These are phyloP conservation scores for Teratosphaeriaceae sp. DNA, from an alignment of 2,329 filamentous ascomycete species.

Conservation along the genomic window DNA sequence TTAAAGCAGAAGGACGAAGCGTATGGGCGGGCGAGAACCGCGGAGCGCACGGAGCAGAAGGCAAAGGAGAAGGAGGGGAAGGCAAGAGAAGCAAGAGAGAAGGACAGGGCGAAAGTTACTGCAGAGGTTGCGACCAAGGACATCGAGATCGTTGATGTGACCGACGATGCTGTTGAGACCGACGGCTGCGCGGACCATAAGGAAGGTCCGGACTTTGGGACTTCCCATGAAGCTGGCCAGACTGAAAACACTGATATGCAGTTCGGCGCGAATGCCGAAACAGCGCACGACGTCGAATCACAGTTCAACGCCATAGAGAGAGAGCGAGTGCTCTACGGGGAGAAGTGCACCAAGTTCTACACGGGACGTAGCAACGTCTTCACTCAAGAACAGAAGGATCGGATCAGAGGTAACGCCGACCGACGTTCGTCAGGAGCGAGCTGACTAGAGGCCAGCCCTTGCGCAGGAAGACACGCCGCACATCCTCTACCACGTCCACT, in stretches of 20 bases:
- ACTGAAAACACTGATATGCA: too few species aligned
- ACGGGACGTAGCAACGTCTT: neutral
- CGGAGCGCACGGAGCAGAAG: too few species aligned
- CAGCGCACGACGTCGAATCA: neutral
- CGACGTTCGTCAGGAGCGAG: neutral
- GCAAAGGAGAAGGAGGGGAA: neutral
- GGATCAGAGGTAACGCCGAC: neutral
- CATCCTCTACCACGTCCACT: neutral
- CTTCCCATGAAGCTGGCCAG: too few species aligned
- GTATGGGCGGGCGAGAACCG: too few species aligned
- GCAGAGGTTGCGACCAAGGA: neutral
- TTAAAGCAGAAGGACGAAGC: too few species aligned
- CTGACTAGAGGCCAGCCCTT: neutral
- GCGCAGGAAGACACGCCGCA: neutral
- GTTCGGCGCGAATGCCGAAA: neutral
- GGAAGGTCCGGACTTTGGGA: too few species aligned
- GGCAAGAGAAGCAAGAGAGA: neutral
- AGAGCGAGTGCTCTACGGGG: neutral
- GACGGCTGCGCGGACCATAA: too few species aligned
- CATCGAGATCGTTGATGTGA: neutral
- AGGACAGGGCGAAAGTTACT: neutral
- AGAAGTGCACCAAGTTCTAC: neutral
- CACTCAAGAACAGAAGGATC: neutral
- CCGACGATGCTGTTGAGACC: neutral
- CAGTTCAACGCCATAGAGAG: neutral